Evolutionary conservation across 2,329 filamentous ascomycete species (phyloP).

Genomic region (Xylaria digitata): DNA sequence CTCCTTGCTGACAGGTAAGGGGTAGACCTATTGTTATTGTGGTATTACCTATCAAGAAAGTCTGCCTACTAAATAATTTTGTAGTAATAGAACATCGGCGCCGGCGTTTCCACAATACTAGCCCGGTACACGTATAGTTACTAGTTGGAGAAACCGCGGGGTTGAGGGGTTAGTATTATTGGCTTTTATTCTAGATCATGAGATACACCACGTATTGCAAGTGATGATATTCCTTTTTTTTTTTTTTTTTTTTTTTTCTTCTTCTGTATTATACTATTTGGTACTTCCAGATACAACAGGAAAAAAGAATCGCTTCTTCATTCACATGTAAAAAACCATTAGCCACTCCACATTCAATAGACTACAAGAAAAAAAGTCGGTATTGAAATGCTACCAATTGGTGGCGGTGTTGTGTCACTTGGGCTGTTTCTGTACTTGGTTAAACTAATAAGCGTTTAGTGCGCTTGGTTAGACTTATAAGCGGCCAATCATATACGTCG

Average conservation of each 20-base stretch:
- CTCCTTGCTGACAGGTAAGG: background rate
- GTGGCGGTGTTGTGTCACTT: conserved; percentile 15
- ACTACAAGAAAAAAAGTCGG: background rate
- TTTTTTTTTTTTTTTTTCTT: no score
- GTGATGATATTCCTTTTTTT: no score
- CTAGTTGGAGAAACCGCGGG: conserved; percentile 30
- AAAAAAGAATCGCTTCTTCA: no score
- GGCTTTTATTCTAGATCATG: no score
- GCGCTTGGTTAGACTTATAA: conserved; percentile 9
- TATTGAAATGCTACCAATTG: conserved; percentile 8
- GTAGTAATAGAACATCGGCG: background rate
- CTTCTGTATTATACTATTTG: background rate
- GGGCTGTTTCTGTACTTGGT: conserved; percentile 1
- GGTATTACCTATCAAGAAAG: background rate
- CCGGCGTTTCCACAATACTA: background rate
- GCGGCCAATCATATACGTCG: conserved; percentile 18
- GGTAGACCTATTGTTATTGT: background rate
- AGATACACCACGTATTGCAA: no score
- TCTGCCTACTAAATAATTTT: background rate
- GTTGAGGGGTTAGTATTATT: conserved; percentile 20
- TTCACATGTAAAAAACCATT: background rate
- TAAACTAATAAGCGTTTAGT: conserved; percentile 16
- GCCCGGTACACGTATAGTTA: background rate
- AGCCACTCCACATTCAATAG: background rate
- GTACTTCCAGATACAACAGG: conserved; percentile 1